Base-by-base conservation (phyloP, 139 green algal species). In the Diplosphaera chodatii region DNA sequence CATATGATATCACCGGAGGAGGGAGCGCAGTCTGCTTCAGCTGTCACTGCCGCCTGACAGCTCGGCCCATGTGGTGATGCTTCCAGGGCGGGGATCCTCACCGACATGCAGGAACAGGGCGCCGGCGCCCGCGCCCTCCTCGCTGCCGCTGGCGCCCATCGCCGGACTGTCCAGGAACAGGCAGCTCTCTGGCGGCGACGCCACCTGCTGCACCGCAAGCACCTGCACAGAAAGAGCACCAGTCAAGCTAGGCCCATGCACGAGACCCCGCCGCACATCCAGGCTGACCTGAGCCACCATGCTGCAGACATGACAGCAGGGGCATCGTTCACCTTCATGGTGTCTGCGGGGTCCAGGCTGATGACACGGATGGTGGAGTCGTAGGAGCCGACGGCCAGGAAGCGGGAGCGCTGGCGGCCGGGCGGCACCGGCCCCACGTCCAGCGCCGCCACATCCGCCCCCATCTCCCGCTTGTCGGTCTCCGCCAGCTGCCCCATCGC, bases 391-490 rank as follows among this genome's bases (percentile, higher is more conserved):
- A 97, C 87, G 32, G 91, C 92, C 66, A 98, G 77, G 77, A 97
- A 99, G 62, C 81, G 80, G 55, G 73, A 82, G 31, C 93, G 80
- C 78, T 90, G 78, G 4, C 80, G 76, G 4, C 91, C 93, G 55
- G 94, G 85, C 28, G 91, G 88, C 31, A 97, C 78, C 21, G 91
- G 87, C 1, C 83, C 86, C 32, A 98, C 77, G 75, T 92, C 90
- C 71, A 99, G 72, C 76, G 83, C 90, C 0, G 86, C 72, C 25
- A 99, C 84, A 62, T 99, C 95, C 3, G 88, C 93, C 5, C 79
- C 85, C 84, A 98, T 90, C 66, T 98, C 95, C 63, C 89, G 87
- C 87, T 94, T 96, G 72, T 95, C 91, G 25, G 84, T 77, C 85
- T 99, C 94, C 66, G 95, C 75, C 70, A 98, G 87, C 82, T 93